Evolutionary conservation across 345 rosid species (phyloP), one percentile per base, ranked within the genome.

Genomic region (Euphorbia peplus): DNA sequence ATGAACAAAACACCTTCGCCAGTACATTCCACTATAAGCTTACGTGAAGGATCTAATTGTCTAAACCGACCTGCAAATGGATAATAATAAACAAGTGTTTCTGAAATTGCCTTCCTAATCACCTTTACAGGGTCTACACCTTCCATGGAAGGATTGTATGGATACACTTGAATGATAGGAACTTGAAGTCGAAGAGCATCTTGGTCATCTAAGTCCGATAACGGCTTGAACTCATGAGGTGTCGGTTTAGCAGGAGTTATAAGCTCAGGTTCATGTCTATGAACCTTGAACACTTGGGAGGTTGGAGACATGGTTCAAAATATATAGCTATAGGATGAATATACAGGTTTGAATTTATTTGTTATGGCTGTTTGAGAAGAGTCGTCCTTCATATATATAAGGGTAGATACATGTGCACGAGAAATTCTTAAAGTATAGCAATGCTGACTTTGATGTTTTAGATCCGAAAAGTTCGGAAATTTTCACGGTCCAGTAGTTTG

Each of bases 51-150:
- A 24, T 54, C 67, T 44, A 44, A 44, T 61, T 73, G 72, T 53
- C 68, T 67, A 8, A 73, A 56, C 68, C 77, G 53, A 32, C 77
- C 77, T 1, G 77, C 77, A 22, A 73, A 52, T 6, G 77, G 77
- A 29, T 73, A 61, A 42, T 73, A 73, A 52, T 46, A 69, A 60
- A 75, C 73, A 0, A 75, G 73, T 5, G 73, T 14, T 21, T 69
- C 30, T 15, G 66, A 60, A 39, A 75, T 35, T 14, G 73, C 70
- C 30, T 63, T 54, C 3, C 60, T 48, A 3, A 74, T 63, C 3
- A 74, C 60, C 60, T 35, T 28, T 0, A 1, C 70, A 4, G 78
- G 78, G 29, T 74, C 78, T 13, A 32, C 24, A 26, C 69, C 69
- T 63, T 37, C 15, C 78, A 56, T 74, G 28, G 64, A 53, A 10